Conservation (phyloP, 805 yeast genomes). For the Monosporozyma yasuniensis region DNA sequence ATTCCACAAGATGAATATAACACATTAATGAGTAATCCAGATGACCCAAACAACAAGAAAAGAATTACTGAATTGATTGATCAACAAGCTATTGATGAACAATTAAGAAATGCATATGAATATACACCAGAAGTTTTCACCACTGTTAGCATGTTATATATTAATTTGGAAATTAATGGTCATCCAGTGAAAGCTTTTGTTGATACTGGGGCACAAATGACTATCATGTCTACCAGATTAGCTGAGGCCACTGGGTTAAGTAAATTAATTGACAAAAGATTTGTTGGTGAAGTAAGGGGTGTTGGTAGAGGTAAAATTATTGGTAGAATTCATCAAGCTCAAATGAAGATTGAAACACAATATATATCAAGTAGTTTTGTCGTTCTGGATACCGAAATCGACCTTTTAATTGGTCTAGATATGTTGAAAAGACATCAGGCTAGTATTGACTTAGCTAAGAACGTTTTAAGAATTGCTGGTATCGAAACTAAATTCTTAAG, state of each 20-base stretch:
- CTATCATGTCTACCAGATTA: constrained; percentile 69
- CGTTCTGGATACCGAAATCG: constrained; percentile 55
- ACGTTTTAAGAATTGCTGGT: constrained; percentile 61
- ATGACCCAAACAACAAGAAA: constrained; percentile 58
- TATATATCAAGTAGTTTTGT: constrained; percentile 61
- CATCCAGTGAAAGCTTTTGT: constrained; percentile 82
- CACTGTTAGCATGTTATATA: constrained; percentile 72
- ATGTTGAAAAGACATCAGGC: constrained; percentile 87
- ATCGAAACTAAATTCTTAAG: constrained; percentile 62
- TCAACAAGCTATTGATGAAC: constrained; percentile 69
- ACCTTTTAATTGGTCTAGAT: constrained; percentile 79
- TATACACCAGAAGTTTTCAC: constrained; percentile 87
- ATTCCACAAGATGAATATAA: constrained; percentile 40
- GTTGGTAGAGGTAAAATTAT: constrained; percentile 74
- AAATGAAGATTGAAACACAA: constrained; percentile 62
- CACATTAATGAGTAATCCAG: constrained; percentile 53
- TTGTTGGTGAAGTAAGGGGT: constrained; percentile 77
- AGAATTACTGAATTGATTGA: constrained; percentile 58
- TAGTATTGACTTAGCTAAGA: constrained; percentile 58
- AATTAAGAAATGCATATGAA: constrained; percentile 70
- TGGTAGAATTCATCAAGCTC: constrained; percentile 85
- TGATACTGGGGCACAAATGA: constrained; percentile 91
- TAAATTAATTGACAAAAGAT: constrained; percentile 70
- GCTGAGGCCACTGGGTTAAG: constrained; percentile 66
- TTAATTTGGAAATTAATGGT: constrained; percentile 71